These are phyloP conservation scores for Colletotrichum tofieldiae DNA, from an alignment of 2,329 filamentous ascomycete genomes.

Conservation along the genomic window DNA sequence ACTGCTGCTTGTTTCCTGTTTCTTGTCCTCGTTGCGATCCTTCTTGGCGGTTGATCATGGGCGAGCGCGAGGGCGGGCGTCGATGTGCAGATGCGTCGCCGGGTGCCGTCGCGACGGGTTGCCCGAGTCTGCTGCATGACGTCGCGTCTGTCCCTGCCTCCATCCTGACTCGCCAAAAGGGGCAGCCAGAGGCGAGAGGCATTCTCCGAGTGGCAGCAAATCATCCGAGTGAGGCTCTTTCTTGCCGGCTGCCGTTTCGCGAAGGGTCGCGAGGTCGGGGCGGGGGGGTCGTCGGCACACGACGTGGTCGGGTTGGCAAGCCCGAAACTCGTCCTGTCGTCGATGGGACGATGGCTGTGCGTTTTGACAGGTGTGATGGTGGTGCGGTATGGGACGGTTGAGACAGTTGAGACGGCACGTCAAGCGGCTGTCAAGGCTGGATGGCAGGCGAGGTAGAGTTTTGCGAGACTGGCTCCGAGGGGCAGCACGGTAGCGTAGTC, in stretches of 20 bases:
- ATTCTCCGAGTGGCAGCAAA: not conserved
- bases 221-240: constrained; percentile 25
- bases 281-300: not conserved
- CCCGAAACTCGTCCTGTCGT: constrained; percentile 27
- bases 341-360: constrained; percentile 30
- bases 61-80: not conserved
- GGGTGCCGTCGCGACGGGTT: constrained; percentile 29
- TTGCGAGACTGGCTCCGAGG: not conserved
- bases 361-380: constrained; percentile 17
- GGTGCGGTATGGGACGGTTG: constrained; percentile 2
- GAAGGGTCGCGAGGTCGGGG: constrained; percentile 5
- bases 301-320: constrained; percentile 20
- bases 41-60: constrained; percentile 9
- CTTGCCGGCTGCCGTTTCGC: constrained; percentile 25
- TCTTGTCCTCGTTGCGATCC: not conserved
- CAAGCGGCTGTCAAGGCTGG: constrained; percentile 30
- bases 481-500: not conserved
- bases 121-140: constrained; percentile 4
- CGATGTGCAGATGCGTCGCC: constrained; percentile 21
- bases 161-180: constrained; percentile 18
- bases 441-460: constrained; percentile 32
- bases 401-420: constrained; percentile 1
- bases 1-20: not conserved
- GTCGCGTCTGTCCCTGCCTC: not conserved
- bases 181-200: not conserved